Conservation (phyloP, 2,329 filamentous ascomycete species). For the Trichoderma guizhouense region DNA sequence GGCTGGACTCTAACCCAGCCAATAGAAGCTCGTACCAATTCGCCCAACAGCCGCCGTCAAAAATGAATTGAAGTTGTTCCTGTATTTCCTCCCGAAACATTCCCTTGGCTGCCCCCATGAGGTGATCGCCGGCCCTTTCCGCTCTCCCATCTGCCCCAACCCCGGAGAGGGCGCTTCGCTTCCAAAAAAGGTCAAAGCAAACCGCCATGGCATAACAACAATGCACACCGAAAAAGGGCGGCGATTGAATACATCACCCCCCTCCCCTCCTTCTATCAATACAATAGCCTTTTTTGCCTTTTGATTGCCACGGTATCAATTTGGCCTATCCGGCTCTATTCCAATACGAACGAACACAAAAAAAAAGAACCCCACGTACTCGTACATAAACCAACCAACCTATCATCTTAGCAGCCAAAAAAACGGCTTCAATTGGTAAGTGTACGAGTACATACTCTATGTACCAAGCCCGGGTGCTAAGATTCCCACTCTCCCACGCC, state of each 20-base stretch:
- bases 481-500: neutral
- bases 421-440: neutral
- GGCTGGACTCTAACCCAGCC: neutral
- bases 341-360: neutral
- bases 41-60: neutral
- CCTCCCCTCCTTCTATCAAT: neutral
- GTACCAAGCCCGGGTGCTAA: neutral
- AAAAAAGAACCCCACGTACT: neutral
- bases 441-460: neutral
- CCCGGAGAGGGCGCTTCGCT: neutral
- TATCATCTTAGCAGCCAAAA: neutral
- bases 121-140: neutral
- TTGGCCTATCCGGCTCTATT: neutral
- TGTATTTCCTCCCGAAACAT: neutral
- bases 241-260: neutral
- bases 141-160: neutral
- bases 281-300: neutral
- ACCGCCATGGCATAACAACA: neutral
- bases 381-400: neutral
- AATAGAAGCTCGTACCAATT: neutral
- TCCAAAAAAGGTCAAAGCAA: neutral
- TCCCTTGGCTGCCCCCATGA: neutral
- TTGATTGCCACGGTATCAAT: neutral
- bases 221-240: neutral
- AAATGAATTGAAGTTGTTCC: neutral